Base-by-base conservation (phyloP, 2,329 filamentous ascomycete genomes). In the Colletotrichum sp. region DNA sequence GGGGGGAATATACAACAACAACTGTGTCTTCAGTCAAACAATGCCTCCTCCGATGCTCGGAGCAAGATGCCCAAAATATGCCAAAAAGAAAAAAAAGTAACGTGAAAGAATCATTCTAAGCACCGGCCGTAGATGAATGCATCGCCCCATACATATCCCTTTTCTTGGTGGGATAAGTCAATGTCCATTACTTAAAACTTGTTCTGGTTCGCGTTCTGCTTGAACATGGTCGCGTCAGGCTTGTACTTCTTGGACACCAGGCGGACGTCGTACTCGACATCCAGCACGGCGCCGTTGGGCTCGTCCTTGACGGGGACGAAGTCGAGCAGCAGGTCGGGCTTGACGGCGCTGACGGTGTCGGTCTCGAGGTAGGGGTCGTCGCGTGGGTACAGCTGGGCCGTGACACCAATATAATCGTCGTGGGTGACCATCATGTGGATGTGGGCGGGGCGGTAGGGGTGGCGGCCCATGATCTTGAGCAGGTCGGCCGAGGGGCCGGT, bases 381-480 rank as follows among this genome's bases (percentile, higher is more conserved):
- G 71, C 88, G 85, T 80, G 93, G 91, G 80, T 93, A 94, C 76
- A 94, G 92, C 80, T 94, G 92, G 2, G 92, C 94, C 2, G 91
- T 91, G 65, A 94, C n/a, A 88, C 91, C 81, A 79, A 91, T 92
- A 85, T 92, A 92, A 30, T 88, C 89, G 13, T 87, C 87, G 59
- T 86, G 85, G 18, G 87, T 87, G 76, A 82, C 78, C 79, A 80
- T 80, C 18, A 80, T 78, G 77, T 80, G 79, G 70, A 80, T 80
- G 68, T 80, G 79, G 8, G 79, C 79, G 52, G 79, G 79, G 26
- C 79, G 73, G 71, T 74, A 77, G 15, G 79, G 79, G 71, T 79
- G 78, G 61, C 79, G 77, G 52, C 77, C 79, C 79, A 80, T 80
- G 48, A 80, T 71, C 16, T 30, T 59, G 39, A 80, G 77, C 34